phyloP scores from a whole-genome alignment of 768 basidiomycete species.

The Amanita rubescens region DNA sequence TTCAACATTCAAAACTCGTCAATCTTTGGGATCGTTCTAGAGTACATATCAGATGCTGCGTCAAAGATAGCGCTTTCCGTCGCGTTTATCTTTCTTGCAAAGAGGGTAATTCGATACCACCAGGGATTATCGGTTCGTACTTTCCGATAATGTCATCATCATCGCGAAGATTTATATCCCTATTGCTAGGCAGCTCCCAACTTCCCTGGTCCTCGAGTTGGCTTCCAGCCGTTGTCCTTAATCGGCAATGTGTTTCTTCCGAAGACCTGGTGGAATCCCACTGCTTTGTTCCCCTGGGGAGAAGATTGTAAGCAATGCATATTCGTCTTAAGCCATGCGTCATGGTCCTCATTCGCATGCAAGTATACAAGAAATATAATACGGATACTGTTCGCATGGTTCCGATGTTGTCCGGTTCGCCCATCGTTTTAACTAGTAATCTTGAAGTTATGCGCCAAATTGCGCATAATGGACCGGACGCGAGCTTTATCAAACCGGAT shows the following conservation, averaged over 20 bases:
- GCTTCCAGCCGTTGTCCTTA: conserved; percentile 32
- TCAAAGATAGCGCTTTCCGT: conserved; percentile 1
- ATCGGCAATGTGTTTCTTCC: conserved; percentile 29
- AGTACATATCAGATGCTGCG: not conserved
- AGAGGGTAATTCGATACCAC: conserved; percentile 23
- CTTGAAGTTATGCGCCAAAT: conserved; percentile 41
- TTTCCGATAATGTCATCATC: not conserved
- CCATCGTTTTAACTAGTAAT: conserved; percentile 35
- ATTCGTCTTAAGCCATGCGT: no score
- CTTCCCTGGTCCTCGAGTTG: conserved; percentile 32
- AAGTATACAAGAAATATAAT: conserved; percentile 29
- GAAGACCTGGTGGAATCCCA: conserved; percentile 37
- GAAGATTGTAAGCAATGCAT: no score
- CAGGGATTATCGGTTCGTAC: conserved; percentile 25
- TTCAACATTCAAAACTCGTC: not conserved
- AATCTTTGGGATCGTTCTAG: no score
- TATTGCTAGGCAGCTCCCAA: conserved; percentile 25
- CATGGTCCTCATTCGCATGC: no score
- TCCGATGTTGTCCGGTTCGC: conserved; percentile 28
- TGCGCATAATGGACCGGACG: conserved; percentile 29
- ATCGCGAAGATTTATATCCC: not conserved
- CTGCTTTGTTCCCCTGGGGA: conserved; percentile 27
- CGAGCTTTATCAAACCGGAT: conserved; percentile 33
- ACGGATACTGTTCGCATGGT: conserved; percentile 35
- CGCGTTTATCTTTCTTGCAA: conserved; percentile 20